phyloP scores from a whole-genome alignment of 805 yeast genomes.

The Wickerhamiella allomyrinae region DNA sequence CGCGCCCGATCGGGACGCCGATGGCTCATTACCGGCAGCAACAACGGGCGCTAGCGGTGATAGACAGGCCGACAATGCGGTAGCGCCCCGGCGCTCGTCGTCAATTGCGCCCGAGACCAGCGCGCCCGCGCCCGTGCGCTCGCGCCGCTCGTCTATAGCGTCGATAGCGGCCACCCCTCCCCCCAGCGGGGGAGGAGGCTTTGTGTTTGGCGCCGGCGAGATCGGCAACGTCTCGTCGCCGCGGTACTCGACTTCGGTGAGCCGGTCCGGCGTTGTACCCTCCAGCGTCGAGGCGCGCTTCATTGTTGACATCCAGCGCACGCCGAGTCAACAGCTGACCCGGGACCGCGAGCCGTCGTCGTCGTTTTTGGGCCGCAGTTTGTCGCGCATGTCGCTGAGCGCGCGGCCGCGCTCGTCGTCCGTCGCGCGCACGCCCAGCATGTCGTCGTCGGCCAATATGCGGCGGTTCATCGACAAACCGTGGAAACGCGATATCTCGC shows the following conservation, averaged over 20 bases:
- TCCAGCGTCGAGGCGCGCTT: constrained; percentile 60
- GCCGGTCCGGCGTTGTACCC: constrained; percentile 11
- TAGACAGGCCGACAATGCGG: background rate
- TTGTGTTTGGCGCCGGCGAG: constrained; percentile 20
- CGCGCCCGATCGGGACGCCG: background rate
- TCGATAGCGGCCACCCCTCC: constrained; percentile 2
- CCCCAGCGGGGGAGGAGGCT: constrained; percentile 15
- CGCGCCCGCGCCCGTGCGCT: background rate
- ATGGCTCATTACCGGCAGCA: background rate
- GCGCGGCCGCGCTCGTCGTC: constrained; percentile 14
- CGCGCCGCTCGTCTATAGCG: constrained; percentile 1
- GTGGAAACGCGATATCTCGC: constrained; percentile 22
- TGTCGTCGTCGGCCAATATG: constrained; percentile 23
- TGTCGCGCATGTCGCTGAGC: constrained; percentile 14
- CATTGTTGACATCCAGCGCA: constrained; percentile 65
- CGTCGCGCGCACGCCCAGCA: constrained; percentile 14
- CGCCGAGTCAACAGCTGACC: constrained; percentile 22
- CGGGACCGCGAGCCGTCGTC: constrained; percentile 19
- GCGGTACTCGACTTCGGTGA: constrained; percentile 15
- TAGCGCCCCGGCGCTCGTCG: background rate
- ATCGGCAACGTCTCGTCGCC: constrained; percentile 20
- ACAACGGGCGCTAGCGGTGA: background rate
- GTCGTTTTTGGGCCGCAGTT: constrained; percentile 7
- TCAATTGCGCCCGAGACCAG: background rate
- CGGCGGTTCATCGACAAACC: constrained; percentile 35